Evolutionary conservation across 345 rosid genomes (phyloP).

Genomic region (Pistacia vera): DNA sequence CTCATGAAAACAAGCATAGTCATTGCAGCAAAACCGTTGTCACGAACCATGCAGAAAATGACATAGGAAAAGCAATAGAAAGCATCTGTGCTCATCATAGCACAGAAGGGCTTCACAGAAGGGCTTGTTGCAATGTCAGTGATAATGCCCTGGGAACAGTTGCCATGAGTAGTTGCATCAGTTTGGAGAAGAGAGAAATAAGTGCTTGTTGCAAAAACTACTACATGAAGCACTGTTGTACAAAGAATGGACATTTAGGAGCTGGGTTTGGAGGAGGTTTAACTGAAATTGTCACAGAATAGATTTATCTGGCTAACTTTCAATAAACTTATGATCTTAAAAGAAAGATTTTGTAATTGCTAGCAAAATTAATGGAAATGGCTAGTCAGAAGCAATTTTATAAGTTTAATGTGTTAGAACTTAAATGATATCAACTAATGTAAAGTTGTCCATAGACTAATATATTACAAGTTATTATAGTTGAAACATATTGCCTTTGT

Average conservation of each 20-base stretch:
- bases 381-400: background rate
- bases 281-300: conserved; percentile 13
- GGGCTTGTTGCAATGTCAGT: background rate
- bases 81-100: background rate
- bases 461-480: no score
- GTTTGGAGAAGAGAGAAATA: conserved; percentile 17
- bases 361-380: background rate
- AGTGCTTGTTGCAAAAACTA: conserved; percentile 17
- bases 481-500: no score
- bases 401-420: background rate
- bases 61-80: background rate
- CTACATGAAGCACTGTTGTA: conserved; percentile 17
- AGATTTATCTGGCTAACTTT: background rate
- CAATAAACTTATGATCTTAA: background rate
- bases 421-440: no score
- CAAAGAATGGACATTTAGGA: conserved; percentile 12
- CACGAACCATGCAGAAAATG: background rate
- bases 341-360: background rate
- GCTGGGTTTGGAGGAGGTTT: conserved; percentile 1
- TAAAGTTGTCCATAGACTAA: no score
- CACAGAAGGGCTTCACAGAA: background rate
- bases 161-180: background rate
- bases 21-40: background rate
- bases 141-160: background rate
- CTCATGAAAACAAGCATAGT: background rate